Conservation (phyloP, 352 stramenopile species). For the Phytopythium boreale region DNA sequence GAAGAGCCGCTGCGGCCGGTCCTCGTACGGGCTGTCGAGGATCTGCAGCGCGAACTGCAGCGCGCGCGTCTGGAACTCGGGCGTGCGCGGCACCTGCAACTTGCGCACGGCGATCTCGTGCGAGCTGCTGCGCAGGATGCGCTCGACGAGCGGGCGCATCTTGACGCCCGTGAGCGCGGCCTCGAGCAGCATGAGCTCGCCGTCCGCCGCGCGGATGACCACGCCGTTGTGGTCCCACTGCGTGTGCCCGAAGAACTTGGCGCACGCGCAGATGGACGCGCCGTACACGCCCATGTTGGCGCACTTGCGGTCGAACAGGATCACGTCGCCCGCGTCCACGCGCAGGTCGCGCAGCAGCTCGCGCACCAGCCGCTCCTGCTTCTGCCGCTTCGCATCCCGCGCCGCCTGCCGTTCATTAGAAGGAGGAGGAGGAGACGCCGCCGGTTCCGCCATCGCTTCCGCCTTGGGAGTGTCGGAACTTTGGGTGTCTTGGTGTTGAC, state of each 20-base stretch:
- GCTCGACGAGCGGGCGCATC: constrained; percentile 74
- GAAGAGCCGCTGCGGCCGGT: constrained; percentile 66
- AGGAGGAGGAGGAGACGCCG: neutral
- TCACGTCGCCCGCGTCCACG: constrained; percentile 74
- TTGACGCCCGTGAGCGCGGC: constrained; percentile 80
- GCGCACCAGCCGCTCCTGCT: constrained; percentile 27
- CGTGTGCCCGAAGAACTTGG: constrained; percentile 80
- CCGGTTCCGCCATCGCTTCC: neutral
- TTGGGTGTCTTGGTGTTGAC: neutral
- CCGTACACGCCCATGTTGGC: constrained; percentile 74
- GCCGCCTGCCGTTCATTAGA: neutral
- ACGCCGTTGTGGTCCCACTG: constrained; percentile 88
- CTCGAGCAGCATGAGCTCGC: constrained; percentile 70
- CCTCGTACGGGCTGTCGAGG: constrained; percentile 75
- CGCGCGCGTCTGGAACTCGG: constrained; percentile 55
- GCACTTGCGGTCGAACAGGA: constrained; percentile 83
- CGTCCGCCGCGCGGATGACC: constrained; percentile 41
- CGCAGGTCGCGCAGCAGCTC: constrained; percentile 49
- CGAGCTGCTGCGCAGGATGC: constrained; percentile 65
- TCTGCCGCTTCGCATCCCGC: neutral
- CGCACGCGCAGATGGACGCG: constrained; percentile 67
- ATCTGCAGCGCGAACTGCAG: constrained; percentile 57
- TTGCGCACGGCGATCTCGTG: constrained; percentile 69
- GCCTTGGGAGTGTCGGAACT: neutral
- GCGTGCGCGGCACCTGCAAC: constrained; percentile 62